Evolutionary conservation across 495 filamentous ascomycete species (phyloP).

Genomic region (Penicillium lividum): DNA sequence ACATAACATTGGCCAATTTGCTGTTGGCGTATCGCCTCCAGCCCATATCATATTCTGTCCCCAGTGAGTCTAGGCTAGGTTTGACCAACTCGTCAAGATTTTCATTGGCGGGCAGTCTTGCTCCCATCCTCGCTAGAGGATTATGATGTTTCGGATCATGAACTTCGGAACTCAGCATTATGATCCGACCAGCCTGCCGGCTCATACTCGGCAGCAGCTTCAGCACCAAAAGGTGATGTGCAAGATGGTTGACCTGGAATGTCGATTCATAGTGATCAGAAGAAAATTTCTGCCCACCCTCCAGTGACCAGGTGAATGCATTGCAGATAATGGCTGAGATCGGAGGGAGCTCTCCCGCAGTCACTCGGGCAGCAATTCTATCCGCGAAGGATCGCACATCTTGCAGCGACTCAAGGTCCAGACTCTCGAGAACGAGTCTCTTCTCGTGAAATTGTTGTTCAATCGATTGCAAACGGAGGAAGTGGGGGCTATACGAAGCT

Average conservation of each 20-base stretch:
- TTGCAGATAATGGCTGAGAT: constrained; percentile 48
- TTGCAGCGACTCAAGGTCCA: constrained; percentile 42
- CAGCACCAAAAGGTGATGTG: constrained; percentile 45
- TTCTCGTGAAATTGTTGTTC: not conserved
- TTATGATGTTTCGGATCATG: constrained; percentile 34
- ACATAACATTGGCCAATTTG: constrained; percentile 45
- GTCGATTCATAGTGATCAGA: constrained; percentile 46
- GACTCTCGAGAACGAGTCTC: constrained; percentile 27
- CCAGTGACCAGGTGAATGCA: constrained; percentile 37
- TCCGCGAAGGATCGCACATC: constrained; percentile 38
- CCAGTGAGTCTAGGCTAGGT: constrained; percentile 7
- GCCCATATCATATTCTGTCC: constrained; percentile 14
- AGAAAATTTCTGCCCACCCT: constrained; percentile 17
- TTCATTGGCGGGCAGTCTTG: constrained; percentile 12
- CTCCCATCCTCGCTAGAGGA: constrained; percentile 14
- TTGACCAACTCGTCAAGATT: constrained; percentile 18
- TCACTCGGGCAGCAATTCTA: constrained; percentile 27
- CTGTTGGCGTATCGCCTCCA: constrained; percentile 40
- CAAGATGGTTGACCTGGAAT: constrained; percentile 49
- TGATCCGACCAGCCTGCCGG: constrained; percentile 40
- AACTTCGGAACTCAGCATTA: constrained; percentile 44
- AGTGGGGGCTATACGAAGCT: not conserved
- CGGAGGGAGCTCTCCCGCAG: constrained; percentile 37
- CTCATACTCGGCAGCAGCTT: constrained; percentile 47
- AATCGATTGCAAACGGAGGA: constrained; percentile 3